A percentile compares a stretch with the other conserved stretches of the same genome.
phyloP scores from a whole-genome alignment of 208 protist genomes.

The Trypanosoma vivax region DNA sequence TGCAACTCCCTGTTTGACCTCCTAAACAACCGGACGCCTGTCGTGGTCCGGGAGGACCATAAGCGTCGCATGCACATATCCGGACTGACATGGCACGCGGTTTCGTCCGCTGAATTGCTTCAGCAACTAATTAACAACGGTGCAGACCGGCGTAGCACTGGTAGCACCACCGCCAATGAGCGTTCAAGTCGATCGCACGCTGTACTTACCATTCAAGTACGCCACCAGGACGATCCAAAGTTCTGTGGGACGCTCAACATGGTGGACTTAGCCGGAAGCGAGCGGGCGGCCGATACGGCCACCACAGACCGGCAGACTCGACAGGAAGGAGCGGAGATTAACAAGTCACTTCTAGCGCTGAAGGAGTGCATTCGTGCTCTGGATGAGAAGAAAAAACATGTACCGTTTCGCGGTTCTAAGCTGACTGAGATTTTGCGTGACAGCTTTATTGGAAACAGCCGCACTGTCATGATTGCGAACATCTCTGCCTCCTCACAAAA shows the following conservation, averaged over 20 bases:
- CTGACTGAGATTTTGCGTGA: slow-evolving; percentile 94
- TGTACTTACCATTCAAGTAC: slow-evolving; percentile 71
- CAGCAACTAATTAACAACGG: slow-evolving; percentile 78
- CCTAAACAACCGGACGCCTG: slow-evolving; percentile 75
- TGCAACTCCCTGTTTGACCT: slow-evolving; percentile 92
- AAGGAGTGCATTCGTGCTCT: slow-evolving; percentile 98
- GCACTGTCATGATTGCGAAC: slow-evolving; percentile 92
- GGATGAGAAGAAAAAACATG: slow-evolving; percentile 84
- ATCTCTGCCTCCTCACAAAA: slow-evolving; percentile 80
- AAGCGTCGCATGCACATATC: slow-evolving; percentile 86
- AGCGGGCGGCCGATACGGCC: slow-evolving; percentile 92
- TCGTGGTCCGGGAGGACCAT: slow-evolving; percentile 91
- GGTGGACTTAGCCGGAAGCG: slow-evolving; percentile 98
- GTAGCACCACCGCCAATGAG: slow-evolving; percentile 85
- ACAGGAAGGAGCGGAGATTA: slow-evolving; percentile 95
- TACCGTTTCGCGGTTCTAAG: slow-evolving; percentile 95
- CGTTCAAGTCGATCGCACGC: slow-evolving; percentile 79
- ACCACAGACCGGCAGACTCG: slow-evolving; percentile 84
- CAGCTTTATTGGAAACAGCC: slow-evolving; percentile 91
- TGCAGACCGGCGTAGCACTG: slow-evolving; percentile 57
- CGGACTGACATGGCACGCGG: slow-evolving; percentile 79
- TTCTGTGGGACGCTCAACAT: slow-evolving; percentile 92
- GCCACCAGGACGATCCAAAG: slow-evolving; percentile 1
- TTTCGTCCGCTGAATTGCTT: slow-evolving; percentile 62
- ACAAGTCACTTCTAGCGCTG: slow-evolving; percentile 95